Evolutionary conservation across 2,329 filamentous ascomycete genomes (phyloP).

Genomic region (Tolypocladium ovalisporum): DNA sequence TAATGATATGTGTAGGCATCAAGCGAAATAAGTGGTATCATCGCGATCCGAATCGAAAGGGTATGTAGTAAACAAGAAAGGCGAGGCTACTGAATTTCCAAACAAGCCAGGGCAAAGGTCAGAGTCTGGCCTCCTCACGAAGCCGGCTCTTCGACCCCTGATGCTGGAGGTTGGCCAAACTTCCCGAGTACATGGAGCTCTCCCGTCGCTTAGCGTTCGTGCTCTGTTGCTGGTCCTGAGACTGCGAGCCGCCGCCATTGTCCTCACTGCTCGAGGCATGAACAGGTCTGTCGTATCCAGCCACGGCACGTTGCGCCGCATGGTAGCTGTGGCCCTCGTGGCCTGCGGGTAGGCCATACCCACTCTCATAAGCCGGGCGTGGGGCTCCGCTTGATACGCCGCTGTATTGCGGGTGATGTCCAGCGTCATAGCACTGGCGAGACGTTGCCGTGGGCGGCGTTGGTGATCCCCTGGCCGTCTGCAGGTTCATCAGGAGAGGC

Average conservation of each 20-base stretch:
- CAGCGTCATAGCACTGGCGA: slow-evolving; percentile 32
- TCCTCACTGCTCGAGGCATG: slow-evolving; percentile 18
- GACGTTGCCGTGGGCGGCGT: slow-evolving; percentile 26
- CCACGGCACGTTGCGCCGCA: slow-evolving; percentile 10
- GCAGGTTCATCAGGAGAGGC: slow-evolving; percentile 26
- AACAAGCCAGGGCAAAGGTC: background rate
- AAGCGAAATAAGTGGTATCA: background rate
- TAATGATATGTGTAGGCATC: background rate
- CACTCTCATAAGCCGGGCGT: slow-evolving; percentile 35
- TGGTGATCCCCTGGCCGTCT: slow-evolving; percentile 24
- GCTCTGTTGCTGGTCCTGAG: slow-evolving; percentile 16
- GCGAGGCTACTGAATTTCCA: background rate
- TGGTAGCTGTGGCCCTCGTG: slow-evolving; percentile 11
- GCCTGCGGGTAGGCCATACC: slow-evolving; percentile 18
- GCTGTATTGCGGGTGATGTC: slow-evolving; percentile 25
- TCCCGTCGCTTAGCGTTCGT: slow-evolving; percentile 37
- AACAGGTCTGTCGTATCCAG: slow-evolving; percentile 26
- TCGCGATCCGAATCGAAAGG: background rate
- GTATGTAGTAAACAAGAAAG: background rate
- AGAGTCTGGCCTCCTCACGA: slow-evolving; percentile 42
- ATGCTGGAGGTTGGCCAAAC: slow-evolving; percentile 33
- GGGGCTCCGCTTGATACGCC: slow-evolving; percentile 16
- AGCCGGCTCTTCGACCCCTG: slow-evolving; percentile 43
- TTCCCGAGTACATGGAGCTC: slow-evolving; percentile 47
- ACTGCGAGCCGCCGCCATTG: slow-evolving; percentile 6